Percentiles rank a stretch among this genome's conserved stretches.
Evolutionary conservation across 2,329 filamentous ascomycete species (phyloP).

Genomic region (Exophiala calicioides): DNA sequence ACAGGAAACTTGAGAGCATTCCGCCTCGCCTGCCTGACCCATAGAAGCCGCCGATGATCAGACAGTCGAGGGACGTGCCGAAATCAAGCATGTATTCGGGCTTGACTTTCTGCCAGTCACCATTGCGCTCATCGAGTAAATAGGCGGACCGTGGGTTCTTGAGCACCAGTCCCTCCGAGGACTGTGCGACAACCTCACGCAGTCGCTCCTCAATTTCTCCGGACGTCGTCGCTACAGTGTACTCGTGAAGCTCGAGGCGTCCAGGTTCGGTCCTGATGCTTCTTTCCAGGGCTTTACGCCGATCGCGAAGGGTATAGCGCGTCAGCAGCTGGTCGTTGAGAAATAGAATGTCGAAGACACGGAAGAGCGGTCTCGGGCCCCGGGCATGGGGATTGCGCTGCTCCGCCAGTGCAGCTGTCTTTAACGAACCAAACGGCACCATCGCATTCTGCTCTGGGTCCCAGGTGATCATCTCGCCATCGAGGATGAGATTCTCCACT

Average conservation of each 20-base stretch:
- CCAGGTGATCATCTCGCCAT: constrained; percentile 99
- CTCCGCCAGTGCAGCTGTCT: constrained; percentile 81
- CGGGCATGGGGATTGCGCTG: constrained; percentile 69
- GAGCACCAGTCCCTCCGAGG: constrained; percentile 85
- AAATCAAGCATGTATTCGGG: constrained; percentile 98
- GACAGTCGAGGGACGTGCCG: constrained; percentile 86
- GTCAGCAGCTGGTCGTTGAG: constrained; percentile 81
- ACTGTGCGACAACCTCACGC: constrained; percentile 79
- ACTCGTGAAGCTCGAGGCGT: constrained; percentile 79
- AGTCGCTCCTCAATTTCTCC: constrained; percentile 77
- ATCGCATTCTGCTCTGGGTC: constrained; percentile 81
- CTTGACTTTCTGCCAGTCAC: constrained; percentile 98
- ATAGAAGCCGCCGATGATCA: constrained; percentile 90
- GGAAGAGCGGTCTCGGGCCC: constrained; percentile 73
- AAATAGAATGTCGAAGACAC: constrained; percentile 88
- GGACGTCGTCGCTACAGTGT: constrained; percentile 64
- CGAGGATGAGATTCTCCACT: constrained; percentile 84
- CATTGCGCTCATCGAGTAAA: constrained; percentile 81
- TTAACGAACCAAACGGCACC: constrained; percentile 87
- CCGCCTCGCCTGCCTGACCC: constrained; percentile 85
- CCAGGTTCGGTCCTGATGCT: constrained; percentile 70
- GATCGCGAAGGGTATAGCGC: constrained; percentile 77
- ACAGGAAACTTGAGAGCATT: constrained; percentile 81
- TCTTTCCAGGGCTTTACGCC: constrained; percentile 71
- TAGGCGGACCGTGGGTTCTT: constrained; percentile 92